A percentile compares a stretch with the other conserved stretches of the same genome.
phyloP scores from a whole-genome alignment of 2,329 filamentous ascomycete species.

The Paraphoma sp. region DNA sequence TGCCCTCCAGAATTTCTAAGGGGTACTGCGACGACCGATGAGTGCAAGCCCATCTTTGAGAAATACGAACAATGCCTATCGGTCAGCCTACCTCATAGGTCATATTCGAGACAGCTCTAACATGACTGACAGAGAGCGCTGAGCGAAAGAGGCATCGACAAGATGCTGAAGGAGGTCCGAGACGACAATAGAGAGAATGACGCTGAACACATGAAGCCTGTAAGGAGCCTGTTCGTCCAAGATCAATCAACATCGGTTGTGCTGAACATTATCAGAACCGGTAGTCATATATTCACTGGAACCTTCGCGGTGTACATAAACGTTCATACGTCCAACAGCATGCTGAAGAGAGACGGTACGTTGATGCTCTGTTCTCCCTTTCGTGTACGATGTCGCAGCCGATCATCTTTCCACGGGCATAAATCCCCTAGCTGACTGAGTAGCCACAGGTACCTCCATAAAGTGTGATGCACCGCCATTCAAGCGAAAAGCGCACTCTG shows the following conservation, averaged over 20 bases:
- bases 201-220: slow-evolving; percentile 64
- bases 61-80: slow-evolving; percentile 87
- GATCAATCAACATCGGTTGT: background rate
- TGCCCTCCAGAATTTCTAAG: slow-evolving; percentile 75
- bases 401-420: no score
- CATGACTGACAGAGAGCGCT: slow-evolving; percentile 70
- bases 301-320: no score
- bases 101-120: background rate
- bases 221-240: slow-evolving; percentile 14
- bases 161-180: slow-evolving; percentile 87
- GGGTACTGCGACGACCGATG: slow-evolving; percentile 81
- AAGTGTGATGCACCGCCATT: no score
- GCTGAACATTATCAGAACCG: background rate
- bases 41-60: slow-evolving; percentile 85
- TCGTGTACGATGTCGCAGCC: no score
- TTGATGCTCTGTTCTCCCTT: no score
- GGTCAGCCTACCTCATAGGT: slow-evolving; percentile 57
- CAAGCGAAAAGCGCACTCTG: no score
- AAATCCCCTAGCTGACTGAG: no score
- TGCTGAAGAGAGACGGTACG: no score
- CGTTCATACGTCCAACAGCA: no score
- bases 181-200: slow-evolving; percentile 92
- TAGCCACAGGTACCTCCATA: no score
- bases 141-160: slow-evolving; percentile 89
- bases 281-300: background rate